Conservation (phyloP, 2,329 filamentous ascomycete species). For the Arthrinium puccinioides region DNA sequence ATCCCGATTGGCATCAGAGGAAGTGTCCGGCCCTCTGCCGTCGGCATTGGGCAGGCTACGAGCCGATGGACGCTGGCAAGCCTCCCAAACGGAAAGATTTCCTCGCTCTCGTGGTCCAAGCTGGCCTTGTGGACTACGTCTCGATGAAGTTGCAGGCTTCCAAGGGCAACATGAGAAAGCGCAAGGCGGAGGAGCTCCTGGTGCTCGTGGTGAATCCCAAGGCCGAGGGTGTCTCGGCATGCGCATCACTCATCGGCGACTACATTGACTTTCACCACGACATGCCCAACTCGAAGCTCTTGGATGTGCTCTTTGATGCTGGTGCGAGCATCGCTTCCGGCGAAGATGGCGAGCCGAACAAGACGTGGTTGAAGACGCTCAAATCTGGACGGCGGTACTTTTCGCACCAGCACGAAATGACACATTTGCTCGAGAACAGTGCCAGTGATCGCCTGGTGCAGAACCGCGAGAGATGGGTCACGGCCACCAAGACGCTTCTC, state of each 20-base stretch:
- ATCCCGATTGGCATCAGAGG: constrained; percentile 22
- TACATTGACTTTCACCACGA: constrained; percentile 25
- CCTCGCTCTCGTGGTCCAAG: constrained; percentile 20
- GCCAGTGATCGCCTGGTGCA: constrained; percentile 20
- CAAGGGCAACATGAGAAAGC: constrained; percentile 9
- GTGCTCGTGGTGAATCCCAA: constrained; percentile 20
- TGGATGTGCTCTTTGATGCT: constrained; percentile 19
- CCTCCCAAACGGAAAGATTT: constrained; percentile 23
- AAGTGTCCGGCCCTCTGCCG: constrained; percentile 17
- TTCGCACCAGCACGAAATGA: constrained; percentile 19
- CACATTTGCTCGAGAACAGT: constrained; percentile 20
- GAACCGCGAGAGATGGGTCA: constrained; percentile 23
- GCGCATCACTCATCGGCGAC: constrained; percentile 21
- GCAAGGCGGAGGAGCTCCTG: constrained; percentile 23
- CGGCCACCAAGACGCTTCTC: constrained; percentile 19
- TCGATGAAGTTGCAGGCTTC: constrained; percentile 13
- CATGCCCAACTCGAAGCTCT: constrained; percentile 20
- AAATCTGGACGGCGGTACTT: constrained; percentile 22
- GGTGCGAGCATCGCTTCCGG: constrained; percentile 12
- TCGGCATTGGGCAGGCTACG: constrained; percentile 22
- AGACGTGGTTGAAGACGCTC: constrained; percentile 17
- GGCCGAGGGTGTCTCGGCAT: constrained; percentile 22
- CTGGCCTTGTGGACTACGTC: constrained; percentile 19
- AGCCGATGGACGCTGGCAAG: constrained; percentile 25
- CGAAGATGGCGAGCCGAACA: constrained; percentile 15